These are phyloP conservation scores for Boletus pseudo-olivaceus DNA, from an alignment of 768 basidiomycete species.

Conservation along the genomic window DNA sequence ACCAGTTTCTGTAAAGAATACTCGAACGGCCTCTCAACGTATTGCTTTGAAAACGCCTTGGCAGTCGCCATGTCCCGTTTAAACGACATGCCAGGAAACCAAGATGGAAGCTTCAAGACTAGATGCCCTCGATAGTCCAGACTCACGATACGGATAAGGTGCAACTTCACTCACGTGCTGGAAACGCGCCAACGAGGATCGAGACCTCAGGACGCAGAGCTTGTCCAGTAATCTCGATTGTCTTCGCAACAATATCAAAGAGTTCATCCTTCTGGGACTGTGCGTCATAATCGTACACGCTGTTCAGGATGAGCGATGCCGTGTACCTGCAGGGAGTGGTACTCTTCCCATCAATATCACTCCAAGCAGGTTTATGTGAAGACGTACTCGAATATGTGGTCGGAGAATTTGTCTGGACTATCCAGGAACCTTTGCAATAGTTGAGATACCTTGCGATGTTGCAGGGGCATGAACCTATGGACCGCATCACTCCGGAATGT, in stretches of 20 bases:
- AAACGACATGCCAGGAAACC: constrained; percentile 25
- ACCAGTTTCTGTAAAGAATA: constrained; percentile 18
- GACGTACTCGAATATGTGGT: constrained; percentile 34
- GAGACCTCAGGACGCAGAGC: constrained; percentile 19
- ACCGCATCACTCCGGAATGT: constrained; percentile 22
- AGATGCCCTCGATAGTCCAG: background rate
- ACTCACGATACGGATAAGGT: background rate
- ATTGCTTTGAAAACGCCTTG: constrained; percentile 13
- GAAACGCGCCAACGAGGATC: constrained; percentile 17
- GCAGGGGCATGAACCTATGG: constrained; percentile 28
- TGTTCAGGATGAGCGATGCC: constrained; percentile 17
- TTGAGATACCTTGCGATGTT: constrained; percentile 28
- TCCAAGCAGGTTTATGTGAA: background rate
- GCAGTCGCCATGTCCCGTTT: constrained; percentile 18
- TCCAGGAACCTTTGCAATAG: constrained; percentile 34
- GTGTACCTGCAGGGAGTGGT: constrained; percentile 11
- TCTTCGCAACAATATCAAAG: constrained; percentile 4
- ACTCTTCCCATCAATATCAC: background rate
- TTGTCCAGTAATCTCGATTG: background rate
- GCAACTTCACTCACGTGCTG: constrained; percentile 8
- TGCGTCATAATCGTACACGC: constrained; percentile 20
- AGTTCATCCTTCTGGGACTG: constrained; percentile 14
- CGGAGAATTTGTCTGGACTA: constrained; percentile 30
- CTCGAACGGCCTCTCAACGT: constrained; percentile 15
- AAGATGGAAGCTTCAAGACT: constrained; percentile 23